Percentiles rank a stretch among this genome's conserved stretches.
phyloP scores from a whole-genome alignment of 768 basidiomycete genomes.

The Auricularia sp. region DNA sequence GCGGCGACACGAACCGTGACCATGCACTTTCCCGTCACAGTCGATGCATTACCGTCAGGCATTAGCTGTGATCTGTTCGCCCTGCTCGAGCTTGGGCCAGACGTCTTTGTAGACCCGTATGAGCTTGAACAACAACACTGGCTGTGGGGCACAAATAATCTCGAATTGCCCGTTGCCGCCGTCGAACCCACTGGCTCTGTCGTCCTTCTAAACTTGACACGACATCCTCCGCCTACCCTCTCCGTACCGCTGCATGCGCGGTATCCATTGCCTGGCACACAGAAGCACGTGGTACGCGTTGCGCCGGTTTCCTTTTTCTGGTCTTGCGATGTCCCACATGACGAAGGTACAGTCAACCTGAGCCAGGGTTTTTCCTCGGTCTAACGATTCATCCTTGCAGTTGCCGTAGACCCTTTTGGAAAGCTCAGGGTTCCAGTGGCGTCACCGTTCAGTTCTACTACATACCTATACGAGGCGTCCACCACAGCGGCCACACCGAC shows the following conservation, averaged over 20 bases:
- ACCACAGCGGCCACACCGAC: neutral
- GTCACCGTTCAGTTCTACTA: neutral
- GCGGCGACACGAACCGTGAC: neutral
- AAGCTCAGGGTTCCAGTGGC: too few relatives aligned
- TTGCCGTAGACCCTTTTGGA: too few relatives aligned
- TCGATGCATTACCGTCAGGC: neutral
- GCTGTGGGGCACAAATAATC: slow-evolving; percentile 21
- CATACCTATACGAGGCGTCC: neutral
- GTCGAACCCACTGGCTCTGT: slow-evolving; percentile 18
- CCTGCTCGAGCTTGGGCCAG: slow-evolving; percentile 28
- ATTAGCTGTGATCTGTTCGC: slow-evolving; percentile 23
- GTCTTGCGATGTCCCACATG: neutral
- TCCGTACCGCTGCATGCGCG: slow-evolving; percentile 37
- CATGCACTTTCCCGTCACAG: neutral
- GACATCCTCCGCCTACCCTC: slow-evolving; percentile 11
- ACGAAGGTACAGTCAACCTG: neutral
- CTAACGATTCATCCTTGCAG: neutral
- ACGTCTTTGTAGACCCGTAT: slow-evolving; percentile 35
- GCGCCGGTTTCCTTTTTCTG: neutral
- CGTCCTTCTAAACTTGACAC: slow-evolving; percentile 23
- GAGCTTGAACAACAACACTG: slow-evolving; percentile 27
- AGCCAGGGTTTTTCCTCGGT: slow-evolving; percentile 4
- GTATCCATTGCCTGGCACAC: slow-evolving; percentile 25
- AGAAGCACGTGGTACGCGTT: neutral
- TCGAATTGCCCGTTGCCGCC: slow-evolving; percentile 35